Evolutionary conservation across 192 early-diverging fungal genomes (phyloP).

Genomic region (Dissophora globulifera): DNA sequence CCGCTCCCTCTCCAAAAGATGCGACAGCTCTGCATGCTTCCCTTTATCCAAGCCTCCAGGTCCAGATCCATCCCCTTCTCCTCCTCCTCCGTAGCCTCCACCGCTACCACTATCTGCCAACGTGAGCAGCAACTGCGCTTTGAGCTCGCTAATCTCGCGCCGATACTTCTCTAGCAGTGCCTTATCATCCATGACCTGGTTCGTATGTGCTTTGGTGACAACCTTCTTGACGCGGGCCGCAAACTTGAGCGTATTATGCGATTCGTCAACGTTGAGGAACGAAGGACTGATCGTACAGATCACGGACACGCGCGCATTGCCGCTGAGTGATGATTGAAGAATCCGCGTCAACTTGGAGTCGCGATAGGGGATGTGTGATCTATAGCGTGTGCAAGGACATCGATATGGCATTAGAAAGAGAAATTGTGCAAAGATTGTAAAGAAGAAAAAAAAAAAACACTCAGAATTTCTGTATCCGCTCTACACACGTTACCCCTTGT

Average conservation of each 20-base stretch:
- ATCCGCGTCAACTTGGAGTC: slow-evolving; percentile 97
- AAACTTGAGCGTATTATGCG: slow-evolving; percentile 94
- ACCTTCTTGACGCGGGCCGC: slow-evolving; percentile 92
- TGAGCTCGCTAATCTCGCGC: slow-evolving; percentile 82
- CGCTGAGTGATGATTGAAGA: slow-evolving; percentile 89
- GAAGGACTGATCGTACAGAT: slow-evolving; percentile 94
- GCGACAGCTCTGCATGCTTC: slow-evolving; percentile 36
- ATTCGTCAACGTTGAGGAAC: slow-evolving; percentile 81
- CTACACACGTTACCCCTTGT: slow-evolving; percentile 57
- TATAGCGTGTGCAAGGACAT: not conserved
- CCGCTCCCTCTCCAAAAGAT: slow-evolving; percentile 39
- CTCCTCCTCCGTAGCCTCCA: slow-evolving; percentile 49
- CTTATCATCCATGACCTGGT: slow-evolving; percentile 83
- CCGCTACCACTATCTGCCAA: no score
- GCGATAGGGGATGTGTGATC: slow-evolving; percentile 91
- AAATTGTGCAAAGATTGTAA: not conserved
- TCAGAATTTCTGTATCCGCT: not conserved
- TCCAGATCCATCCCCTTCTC: not conserved
- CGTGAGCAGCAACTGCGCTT: slow-evolving; percentile 67
- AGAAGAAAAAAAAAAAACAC: not conserved
- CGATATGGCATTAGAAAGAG: not conserved
- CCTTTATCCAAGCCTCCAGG: not conserved
- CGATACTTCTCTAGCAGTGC: slow-evolving; percentile 86
- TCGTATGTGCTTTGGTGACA: slow-evolving; percentile 79
- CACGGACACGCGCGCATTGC: slow-evolving; percentile 89